Evolutionary conservation across 148 eudicot species (phyloP).

Genomic region (Camellia granthamiana): DNA sequence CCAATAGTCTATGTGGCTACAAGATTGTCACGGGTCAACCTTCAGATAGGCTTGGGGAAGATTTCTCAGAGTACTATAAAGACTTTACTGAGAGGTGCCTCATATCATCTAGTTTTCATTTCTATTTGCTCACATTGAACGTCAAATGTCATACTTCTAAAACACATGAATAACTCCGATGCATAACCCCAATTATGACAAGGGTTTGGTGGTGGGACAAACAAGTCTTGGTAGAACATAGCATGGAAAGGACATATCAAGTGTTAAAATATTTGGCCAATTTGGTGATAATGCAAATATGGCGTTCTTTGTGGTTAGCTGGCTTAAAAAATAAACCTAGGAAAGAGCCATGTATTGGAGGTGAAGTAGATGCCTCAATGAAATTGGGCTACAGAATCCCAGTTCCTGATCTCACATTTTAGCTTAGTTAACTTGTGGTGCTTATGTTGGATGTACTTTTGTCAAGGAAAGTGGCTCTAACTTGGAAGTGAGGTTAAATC

Average conservation of each 20-base stretch:
- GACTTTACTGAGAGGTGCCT: constrained; percentile 82
- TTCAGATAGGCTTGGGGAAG: constrained; percentile 98
- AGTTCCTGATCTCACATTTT: not conserved
- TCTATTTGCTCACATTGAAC: not conserved
- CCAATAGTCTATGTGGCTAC: constrained; percentile 93
- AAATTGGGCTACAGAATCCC: not conserved
- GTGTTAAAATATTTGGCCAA: not conserved
- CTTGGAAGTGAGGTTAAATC: too few relatives aligned
- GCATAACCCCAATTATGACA: not conserved
- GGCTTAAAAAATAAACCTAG: not conserved
- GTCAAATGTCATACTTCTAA: not conserved
- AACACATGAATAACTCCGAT: not conserved
- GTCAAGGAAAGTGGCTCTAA: not conserved
- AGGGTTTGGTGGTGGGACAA: not conserved
- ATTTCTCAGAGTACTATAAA: constrained; percentile 74
- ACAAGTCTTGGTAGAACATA: not conserved
- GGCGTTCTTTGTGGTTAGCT: not conserved
- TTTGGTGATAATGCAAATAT: not conserved
- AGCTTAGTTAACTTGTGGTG: not conserved
- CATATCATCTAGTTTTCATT: not conserved
- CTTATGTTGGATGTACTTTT: too few relatives aligned
- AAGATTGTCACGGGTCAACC: constrained; percentile 96
- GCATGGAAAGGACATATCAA: not conserved
- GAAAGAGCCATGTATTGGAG: not conserved
- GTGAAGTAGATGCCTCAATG: not conserved